Conservation (phyloP, 176 grass and related monocot genomes). For the Bolboschoenus planiculmis region DNA sequence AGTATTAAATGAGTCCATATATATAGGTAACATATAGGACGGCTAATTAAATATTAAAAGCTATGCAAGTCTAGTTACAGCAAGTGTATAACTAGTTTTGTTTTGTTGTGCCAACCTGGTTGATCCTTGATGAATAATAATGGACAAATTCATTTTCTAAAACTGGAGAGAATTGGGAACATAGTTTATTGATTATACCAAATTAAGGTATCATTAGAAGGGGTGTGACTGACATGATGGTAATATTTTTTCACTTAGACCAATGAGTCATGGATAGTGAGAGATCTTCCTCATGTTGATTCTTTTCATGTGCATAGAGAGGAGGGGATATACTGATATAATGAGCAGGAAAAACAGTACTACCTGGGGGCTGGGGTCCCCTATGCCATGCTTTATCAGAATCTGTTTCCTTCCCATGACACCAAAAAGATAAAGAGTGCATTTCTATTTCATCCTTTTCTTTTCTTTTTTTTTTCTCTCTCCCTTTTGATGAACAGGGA, state of each 20-base stretch:
- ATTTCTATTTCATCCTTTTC: neutral
- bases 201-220: conserved; percentile 29
- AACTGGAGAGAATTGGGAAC: neutral
- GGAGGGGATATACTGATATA: too few relatives aligned
- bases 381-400: conserved; percentile 27
- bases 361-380: conserved; percentile 9
- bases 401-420: conserved; percentile 18
- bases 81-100: neutral
- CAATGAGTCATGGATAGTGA: conserved; percentile 21
- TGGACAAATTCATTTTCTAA: neutral
- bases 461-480: neutral
- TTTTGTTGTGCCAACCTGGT: neutral
- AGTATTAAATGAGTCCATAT: too few relatives aligned
- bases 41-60: too few relatives aligned
- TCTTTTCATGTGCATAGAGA: conserved; percentile 31
- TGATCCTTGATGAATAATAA: neutral
- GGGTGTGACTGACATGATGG: conserved; percentile 26
- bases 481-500: neutral
- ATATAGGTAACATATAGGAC: neutral
- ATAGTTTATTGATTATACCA: neutral
- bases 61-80: too few relatives aligned
- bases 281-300: conserved; percentile 27
- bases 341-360: conserved; percentile 21
- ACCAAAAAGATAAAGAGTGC: conserved; percentile 18
- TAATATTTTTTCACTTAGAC: conserved; percentile 24